Conservation (phyloP, 2,329 filamentous ascomycete genomes). For the Fusarium sp. region DNA sequence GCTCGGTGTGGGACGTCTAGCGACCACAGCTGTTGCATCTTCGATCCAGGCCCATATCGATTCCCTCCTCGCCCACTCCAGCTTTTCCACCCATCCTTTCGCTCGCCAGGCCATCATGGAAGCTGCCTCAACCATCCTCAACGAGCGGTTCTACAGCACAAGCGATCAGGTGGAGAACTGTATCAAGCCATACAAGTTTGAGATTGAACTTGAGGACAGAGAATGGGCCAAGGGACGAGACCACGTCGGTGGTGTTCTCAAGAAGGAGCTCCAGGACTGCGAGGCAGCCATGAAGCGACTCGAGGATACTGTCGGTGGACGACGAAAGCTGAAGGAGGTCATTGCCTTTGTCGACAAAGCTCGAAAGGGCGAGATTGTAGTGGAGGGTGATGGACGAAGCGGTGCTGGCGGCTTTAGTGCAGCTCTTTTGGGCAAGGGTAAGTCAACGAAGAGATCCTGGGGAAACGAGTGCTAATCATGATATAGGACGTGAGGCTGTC, state of each 20-base stretch:
- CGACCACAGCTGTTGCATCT: conserved; percentile 89
- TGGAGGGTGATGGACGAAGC: conserved; percentile 85
- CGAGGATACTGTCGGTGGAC: conserved; percentile 82
- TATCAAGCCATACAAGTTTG: conserved; percentile 98
- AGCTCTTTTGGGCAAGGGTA: conserved; percentile 85
- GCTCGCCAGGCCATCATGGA: conserved; percentile 93
- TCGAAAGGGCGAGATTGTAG: conserved; percentile 82
- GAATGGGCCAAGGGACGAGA: conserved; percentile 91
- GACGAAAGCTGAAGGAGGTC: conserved; percentile 88
- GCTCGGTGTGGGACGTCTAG: conserved; percentile 90
- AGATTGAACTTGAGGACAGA: conserved; percentile 91
- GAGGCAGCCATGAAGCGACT: conserved; percentile 81
- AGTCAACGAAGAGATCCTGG: conserved; percentile 22
- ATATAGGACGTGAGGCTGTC: conserved; percentile 84
- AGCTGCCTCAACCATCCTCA: conserved; percentile 88
- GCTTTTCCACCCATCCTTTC: conserved; percentile 90
- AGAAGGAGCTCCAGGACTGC: conserved; percentile 86
- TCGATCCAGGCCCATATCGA: conserved; percentile 90
- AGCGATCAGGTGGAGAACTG: conserved; percentile 99
- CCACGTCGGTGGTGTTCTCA: conserved; percentile 83
- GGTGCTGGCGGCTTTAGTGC: conserved; percentile 96
- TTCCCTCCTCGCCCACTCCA: conserved; percentile 80
- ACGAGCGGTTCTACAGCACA: conserved; percentile 95
- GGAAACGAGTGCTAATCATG: conserved; percentile 40
- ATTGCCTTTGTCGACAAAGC: conserved; percentile 92